Evolutionary conservation across 2,329 filamentous ascomycete genomes (phyloP), one percentile per base, ranked within the genome.

Genomic region (Neonectria sp.): DNA sequence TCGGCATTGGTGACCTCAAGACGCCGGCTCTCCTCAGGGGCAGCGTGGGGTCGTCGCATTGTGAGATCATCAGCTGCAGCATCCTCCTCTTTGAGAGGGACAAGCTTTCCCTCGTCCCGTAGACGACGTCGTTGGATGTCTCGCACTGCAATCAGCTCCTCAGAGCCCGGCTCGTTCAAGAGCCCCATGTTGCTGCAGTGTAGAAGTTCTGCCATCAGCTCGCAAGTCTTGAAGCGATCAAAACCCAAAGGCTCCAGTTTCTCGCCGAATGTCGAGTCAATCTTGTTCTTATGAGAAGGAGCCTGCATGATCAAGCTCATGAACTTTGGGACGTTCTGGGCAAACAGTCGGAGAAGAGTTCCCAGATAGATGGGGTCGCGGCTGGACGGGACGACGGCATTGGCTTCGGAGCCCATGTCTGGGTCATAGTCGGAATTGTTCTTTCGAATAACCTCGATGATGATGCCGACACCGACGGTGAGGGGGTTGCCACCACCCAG

Each of bases 371-470:
- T 99, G 4, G 96, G 96, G 76, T 99, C 96, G 58, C 93, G 91
- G 71, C 90, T 92, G 1, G 95, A 95, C 0, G 95, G 95, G 61
- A 91, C 86, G 60, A 91, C 86, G 3, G 93, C 89, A 71, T 93
- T 93, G 31, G 93, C 90, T 66, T 95, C 94, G 55, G 92, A 90
- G 68, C 95, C 91, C 74, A 95, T 93, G 74, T 98, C 96, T 1
- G 96, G 92, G 74, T 99, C 96, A 79, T 99, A 99, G 81, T 99
- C 96, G 0, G 96, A 98, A 80, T 99, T 99, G 82, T 99, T 99
- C 84, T 99, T 99, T 68, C 96, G 90, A 79, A 99, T 99, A 52
- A 99, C 96, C 82, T 99, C 96, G 71, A 99, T 99, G 37, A 99
- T 90, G 76, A 98, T 98, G 24, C 96, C 96, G 12, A 99, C 96